These are phyloP conservation scores for Solanum bulbocastanum DNA, from an alignment of 257 asterid species.

Conservation along the genomic window DNA sequence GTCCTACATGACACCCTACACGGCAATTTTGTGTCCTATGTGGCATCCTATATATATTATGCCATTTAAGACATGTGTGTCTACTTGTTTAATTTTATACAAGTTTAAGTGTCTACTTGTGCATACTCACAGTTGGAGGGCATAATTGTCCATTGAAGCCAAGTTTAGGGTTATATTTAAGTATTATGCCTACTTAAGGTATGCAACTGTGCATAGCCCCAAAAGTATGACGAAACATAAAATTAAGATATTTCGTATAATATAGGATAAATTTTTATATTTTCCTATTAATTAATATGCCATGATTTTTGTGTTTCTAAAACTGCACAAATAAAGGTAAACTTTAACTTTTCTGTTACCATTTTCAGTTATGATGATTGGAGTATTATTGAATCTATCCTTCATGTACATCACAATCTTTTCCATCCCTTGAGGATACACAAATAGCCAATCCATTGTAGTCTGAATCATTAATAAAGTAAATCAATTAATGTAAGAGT, in stretches of 20 bases:
- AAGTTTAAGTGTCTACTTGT: too few species aligned
- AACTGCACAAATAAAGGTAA: neutral
- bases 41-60: too few species aligned
- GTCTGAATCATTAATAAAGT: slow-evolving; percentile 18
- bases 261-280: neutral
- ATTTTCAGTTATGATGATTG: slow-evolving; percentile 52
- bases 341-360: slow-evolving; percentile 12
- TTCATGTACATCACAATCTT: slow-evolving; percentile 40
- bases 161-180: too few species aligned
- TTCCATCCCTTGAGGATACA: slow-evolving; percentile 55
- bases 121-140: too few species aligned
- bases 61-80: too few species aligned
- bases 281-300: neutral
- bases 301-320: neutral
- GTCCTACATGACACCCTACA: too few species aligned
- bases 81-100: too few species aligned
- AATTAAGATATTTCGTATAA: neutral
- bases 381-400: slow-evolving; percentile 48
- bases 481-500: neutral
- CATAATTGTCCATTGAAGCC: too few species aligned
- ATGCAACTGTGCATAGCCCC: too few species aligned
- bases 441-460: slow-evolving; percentile 34
- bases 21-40: too few species aligned
- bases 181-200: too few species aligned
- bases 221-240: neutral